Percentiles rank a stretch among this genome's conserved stretches.
Conservation (phyloP, 2,329 filamentous ascomycete species). For the Penicillium sp. region DNA sequence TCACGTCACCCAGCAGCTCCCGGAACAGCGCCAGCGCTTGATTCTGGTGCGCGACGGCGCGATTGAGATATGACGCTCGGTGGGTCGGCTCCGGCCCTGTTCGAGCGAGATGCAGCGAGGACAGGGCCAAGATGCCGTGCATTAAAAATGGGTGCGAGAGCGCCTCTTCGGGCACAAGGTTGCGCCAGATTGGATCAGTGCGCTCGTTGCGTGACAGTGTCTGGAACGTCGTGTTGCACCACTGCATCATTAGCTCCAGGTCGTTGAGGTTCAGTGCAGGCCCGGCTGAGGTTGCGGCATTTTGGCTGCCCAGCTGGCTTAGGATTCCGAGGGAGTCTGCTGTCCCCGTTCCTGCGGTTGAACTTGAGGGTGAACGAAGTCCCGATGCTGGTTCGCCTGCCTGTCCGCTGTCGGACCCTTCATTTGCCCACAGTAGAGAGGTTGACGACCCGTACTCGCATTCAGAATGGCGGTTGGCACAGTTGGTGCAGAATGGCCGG, state of each 20-base stretch:
- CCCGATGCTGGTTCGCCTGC: neutral
- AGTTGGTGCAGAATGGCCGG: slow-evolving; percentile 28
- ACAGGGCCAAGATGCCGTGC: slow-evolving; percentile 31
- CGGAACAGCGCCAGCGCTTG: slow-evolving; percentile 30
- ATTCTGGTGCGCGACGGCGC: slow-evolving; percentile 31
- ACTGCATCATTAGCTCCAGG: slow-evolving; percentile 37
- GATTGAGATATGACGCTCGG: slow-evolving; percentile 26
- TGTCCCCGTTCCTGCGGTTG: slow-evolving; percentile 1
- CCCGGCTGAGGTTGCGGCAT: neutral
- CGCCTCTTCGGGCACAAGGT: slow-evolving; percentile 27
- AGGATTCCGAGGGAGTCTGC: slow-evolving; percentile 21
- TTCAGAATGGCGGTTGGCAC: slow-evolving; percentile 25
- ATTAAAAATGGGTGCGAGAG: slow-evolving; percentile 30
- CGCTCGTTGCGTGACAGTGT: slow-evolving; percentile 22
- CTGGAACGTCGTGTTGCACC: slow-evolving; percentile 31
- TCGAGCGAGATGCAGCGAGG: slow-evolving; percentile 29
- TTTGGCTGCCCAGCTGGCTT: slow-evolving; percentile 15
- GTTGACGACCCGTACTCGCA: slow-evolving; percentile 28
- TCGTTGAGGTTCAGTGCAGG: slow-evolving; percentile 38
- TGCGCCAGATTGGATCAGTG: slow-evolving; percentile 30
- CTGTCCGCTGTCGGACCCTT: slow-evolving; percentile 19
- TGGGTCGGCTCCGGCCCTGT: slow-evolving; percentile 20
- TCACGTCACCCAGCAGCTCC: slow-evolving; percentile 26
- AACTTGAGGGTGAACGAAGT: neutral
- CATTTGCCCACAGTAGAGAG: slow-evolving; percentile 28